Evolutionary conservation across 2,329 filamentous ascomycete genomes (phyloP), one percentile per base, ranked within the genome.

Genomic region (Cadophora sp.): DNA sequence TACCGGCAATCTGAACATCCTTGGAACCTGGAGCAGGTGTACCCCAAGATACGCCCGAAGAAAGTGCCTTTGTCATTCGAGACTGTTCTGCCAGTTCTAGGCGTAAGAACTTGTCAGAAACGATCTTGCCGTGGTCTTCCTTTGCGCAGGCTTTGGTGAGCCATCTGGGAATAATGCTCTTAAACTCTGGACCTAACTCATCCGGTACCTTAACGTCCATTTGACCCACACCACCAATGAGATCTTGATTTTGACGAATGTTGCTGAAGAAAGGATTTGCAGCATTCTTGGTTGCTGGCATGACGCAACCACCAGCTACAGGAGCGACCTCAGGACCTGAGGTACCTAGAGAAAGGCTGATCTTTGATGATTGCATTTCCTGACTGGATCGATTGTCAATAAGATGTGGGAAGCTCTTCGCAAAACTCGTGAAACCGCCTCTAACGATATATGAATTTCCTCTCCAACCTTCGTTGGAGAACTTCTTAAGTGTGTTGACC

Each of bases 191-290:
- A 1, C 82, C 83, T 73, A 90, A 80, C 22, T 80, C 76, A n/a
- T 80, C 76, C 3, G 90, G 90, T 56, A 86, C 79, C 74, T 87
- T 88, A 67, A 92, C 76, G 53, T 89, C 85, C 75, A 90, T 89
- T 74, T 97, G 94, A 0, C 96, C 96, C 12, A 98, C 95, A 24
- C 96, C 96, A 73, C 93, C 94, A 37, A 97, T 91, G 22, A 99
- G 84, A 76, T 98, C 96, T 88, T 97, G 95, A 72, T 98, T 97
- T 79, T 98, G 96, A 53, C 96, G 89, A 74, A 99, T 98, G 72
- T 97, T 98, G 69, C 90, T 89, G 79, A 98, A 98, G 82, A 99
- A 98, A 0, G 95, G 94, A 74, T 97, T 97, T 0, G 89, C 85
- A 0, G 88, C 87, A 68, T 89, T 89, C 72, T 88, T 85, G 0